Conservation (phyloP, 1,139 yeast species). For the Lodderomyces elongisporus region DNA sequence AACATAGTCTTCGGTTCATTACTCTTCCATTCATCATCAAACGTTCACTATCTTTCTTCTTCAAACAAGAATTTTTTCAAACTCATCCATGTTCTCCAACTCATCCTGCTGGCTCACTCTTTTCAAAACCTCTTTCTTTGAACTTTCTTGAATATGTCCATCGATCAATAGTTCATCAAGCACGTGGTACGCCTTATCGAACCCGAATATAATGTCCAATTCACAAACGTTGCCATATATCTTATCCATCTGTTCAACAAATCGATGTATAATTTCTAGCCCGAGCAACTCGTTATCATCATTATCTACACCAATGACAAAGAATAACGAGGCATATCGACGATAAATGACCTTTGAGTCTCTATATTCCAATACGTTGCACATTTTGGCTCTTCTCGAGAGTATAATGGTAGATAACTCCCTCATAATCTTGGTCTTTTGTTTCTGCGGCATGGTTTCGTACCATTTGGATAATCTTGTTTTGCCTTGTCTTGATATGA, state of each 20-base stretch:
- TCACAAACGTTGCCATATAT: constrained; percentile 97
- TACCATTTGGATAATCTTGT: constrained; percentile 94
- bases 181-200: constrained; percentile 87
- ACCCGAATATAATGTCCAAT: constrained; percentile 88
- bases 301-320: constrained; percentile 77
- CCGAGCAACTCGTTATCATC: constrained; percentile 86
- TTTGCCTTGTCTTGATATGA: constrained; percentile 92
- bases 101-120: constrained; percentile 75
- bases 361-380: constrained; percentile 87
- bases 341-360: constrained; percentile 86
- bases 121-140: constrained; percentile 72
- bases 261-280: constrained; percentile 83
- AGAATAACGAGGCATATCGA: constrained; percentile 88
- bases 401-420: constrained; percentile 85
- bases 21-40: too few relatives aligned
- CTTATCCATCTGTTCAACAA: constrained; percentile 95
- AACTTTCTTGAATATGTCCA: constrained; percentile 82
- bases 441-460: constrained; percentile 71
- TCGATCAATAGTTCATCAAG: constrained; percentile 81
- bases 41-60: neutral
- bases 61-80: constrained; percentile 36
- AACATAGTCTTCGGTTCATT: too few relatives aligned
- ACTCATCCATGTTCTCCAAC: constrained; percentile 49
- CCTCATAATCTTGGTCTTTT: constrained; percentile 74
- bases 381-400: constrained; percentile 87